phyloP scores from a whole-genome alignment of 2,329 filamentous ascomycete genomes.

The Cryoendolithus antarcticus region DNA sequence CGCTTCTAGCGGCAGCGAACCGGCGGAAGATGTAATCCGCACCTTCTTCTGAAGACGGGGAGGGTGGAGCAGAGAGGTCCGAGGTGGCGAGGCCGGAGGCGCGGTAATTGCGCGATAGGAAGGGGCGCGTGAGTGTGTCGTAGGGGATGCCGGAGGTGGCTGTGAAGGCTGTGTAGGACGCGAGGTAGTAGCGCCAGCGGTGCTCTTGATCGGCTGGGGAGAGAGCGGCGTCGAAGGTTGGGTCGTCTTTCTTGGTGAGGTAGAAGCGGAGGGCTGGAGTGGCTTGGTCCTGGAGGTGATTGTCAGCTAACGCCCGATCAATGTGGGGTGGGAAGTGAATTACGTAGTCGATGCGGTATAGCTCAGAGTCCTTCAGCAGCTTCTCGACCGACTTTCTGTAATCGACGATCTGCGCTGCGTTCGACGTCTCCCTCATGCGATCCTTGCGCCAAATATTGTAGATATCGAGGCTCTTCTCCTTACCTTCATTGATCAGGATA shows the following conservation, averaged over 20 bases:
- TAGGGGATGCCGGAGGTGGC: conserved; percentile 48
- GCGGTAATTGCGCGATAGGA: conserved; percentile 28
- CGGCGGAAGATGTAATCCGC: conserved; percentile 11
- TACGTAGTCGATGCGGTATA: conserved; percentile 86
- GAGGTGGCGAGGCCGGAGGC: conserved; percentile 22
- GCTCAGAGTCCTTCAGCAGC: conserved; percentile 80
- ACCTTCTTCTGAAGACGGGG: conserved; percentile 7
- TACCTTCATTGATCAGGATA: conserved; percentile 75
- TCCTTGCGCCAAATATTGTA: conserved; percentile 76
- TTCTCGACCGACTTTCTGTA: conserved; percentile 88
- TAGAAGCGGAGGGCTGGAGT: conserved; percentile 60
- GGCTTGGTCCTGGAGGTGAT: conserved; percentile 44
- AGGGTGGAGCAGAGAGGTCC: conserved; percentile 3
- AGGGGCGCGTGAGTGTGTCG: conserved; percentile 23
- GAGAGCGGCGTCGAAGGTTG: conserved; percentile 61
- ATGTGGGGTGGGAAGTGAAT: conserved; percentile 30
- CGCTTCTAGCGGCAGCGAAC: conserved; percentile 20
- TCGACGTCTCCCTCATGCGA: conserved; percentile 71
- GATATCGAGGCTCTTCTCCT: conserved; percentile 88
- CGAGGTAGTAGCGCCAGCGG: conserved; percentile 90
- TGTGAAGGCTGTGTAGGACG: conserved; percentile 77
- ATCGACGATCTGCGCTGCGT: conserved; percentile 78
- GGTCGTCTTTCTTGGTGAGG: conserved; percentile 78
- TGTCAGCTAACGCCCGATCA: background rate
- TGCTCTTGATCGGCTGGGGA: conserved; percentile 36